phyloP scores from a whole-genome alignment of 2,329 filamentous ascomycete species.

The Scytalidium sp. region DNA sequence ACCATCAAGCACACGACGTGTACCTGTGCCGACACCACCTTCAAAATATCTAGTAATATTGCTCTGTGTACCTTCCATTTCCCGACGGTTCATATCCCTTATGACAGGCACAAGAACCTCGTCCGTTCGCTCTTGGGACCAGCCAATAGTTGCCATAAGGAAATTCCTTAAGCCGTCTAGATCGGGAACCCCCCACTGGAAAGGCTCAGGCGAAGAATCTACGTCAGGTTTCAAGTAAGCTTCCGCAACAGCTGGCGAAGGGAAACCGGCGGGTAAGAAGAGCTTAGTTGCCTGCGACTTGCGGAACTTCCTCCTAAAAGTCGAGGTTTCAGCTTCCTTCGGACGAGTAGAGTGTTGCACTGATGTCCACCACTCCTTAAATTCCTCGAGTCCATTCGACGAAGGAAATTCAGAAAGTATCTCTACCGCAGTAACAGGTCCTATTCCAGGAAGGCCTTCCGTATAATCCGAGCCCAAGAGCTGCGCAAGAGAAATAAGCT shows the following conservation, averaged over 20 bases:
- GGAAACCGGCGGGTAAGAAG: conserved; percentile 79
- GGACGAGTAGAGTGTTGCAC: conserved; percentile 68
- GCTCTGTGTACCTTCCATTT: conserved; percentile 85
- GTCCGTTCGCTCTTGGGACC: conserved; percentile 87
- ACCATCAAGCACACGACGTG: conserved; percentile 61
- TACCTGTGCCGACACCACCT: conserved; percentile 68
- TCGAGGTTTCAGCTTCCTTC: conserved; percentile 59
- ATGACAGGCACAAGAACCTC: conserved; percentile 96
- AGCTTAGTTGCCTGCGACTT: conserved; percentile 77
- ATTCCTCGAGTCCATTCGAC: conserved; percentile 59
- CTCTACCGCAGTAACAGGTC: conserved; percentile 91
- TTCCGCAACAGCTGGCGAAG: conserved; percentile 71
- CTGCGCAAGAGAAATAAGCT: conserved; percentile 87
- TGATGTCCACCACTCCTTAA: conserved; percentile 82
- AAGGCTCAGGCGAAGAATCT: conserved; percentile 71
- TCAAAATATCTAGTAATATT: conserved; percentile 95
- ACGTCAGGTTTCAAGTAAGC: conserved; percentile 88
- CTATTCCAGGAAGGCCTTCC: conserved; percentile 84
- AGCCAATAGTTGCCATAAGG: conserved; percentile 89
- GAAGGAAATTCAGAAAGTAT: conserved; percentile 84
- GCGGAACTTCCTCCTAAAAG: conserved; percentile 84
- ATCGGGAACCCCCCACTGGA: conserved; percentile 96
- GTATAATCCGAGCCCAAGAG: conserved; percentile 94
- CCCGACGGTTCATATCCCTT: conserved; percentile 86
- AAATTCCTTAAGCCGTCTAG: conserved; percentile 80